Evolutionary conservation across 2,329 filamentous ascomycete species (phyloP), one percentile per base, ranked within the genome.

Genomic region (Stagonosporopsis chrysanthemi): DNA sequence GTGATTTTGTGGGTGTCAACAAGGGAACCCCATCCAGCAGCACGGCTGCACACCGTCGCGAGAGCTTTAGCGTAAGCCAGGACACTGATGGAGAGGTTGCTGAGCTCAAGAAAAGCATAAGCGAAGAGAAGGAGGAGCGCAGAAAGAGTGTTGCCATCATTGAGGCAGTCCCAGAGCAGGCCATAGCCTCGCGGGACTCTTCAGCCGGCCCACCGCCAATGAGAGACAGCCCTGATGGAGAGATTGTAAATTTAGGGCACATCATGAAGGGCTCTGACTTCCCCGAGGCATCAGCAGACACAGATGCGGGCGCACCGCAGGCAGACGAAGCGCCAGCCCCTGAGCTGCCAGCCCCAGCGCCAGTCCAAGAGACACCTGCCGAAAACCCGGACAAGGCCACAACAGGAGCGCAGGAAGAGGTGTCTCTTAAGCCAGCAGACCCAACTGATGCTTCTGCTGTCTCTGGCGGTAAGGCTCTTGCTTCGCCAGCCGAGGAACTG

Each of bases 371-470:
- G 29, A 50, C 47, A 1, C 66, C 73, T 22, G 69, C 68, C n/a
- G 74, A 71, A 12, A 79, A 79, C 42, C 78, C 77, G 23, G 80
- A 82, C 66, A 81, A 82, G 68, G 67, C 66, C 52, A 72, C 71
- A 9, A 77, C 78, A 19, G 77, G 70, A 31, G 79, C 67, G 2
- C 75, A 80, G 65, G 80, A 81, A 47, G 71, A 77, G 12, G 73
- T 67, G 11, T 59, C 67, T 8, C 70, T 78, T 68, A 78, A 77
- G 65, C 77, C 79, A 6, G 74, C 76, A 29, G 73, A 78, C 35
- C 72, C 75, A 4, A 76, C 75, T 38, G 62, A 66, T 9, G 65
- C 61, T 39, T 49, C 62, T 44, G 75, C 76, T 35, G 73, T 79
- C 14, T 75, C 78, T 43, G 77, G 71, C 31, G 76, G 75, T n/a